These are phyloP conservation scores for Gynostemma pentaphyllum DNA, from an alignment of 306 rosid species.

Conservation along the genomic window DNA sequence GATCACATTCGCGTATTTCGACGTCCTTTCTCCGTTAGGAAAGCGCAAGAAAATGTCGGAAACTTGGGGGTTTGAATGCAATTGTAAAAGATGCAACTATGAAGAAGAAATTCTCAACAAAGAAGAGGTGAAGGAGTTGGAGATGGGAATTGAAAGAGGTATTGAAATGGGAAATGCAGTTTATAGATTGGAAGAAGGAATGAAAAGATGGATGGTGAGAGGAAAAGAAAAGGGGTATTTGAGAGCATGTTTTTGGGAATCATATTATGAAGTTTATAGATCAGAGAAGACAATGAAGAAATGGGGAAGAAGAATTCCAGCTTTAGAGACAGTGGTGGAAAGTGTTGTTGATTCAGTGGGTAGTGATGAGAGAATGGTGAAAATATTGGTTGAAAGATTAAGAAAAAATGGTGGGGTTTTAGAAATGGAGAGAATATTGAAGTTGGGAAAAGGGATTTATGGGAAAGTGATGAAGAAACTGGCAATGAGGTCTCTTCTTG, in stretches of 20 bases:
- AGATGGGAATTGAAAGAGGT: conserved; percentile 56
- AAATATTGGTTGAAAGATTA: conserved; percentile 32
- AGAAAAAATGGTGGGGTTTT: conserved; percentile 34
- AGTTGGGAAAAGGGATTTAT: conserved; percentile 54
- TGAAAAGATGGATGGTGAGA: conserved; percentile 57
- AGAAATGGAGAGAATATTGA: conserved; percentile 45
- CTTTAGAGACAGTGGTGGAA: conserved; percentile 30
- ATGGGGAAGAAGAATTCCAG: conserved; percentile 69
- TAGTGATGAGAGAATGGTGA: conserved; percentile 63
- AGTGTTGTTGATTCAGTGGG: conserved; percentile 54
- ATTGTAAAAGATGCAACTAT: conserved; percentile 67
- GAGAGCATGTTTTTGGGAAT: conserved; percentile 72
- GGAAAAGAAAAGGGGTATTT: conserved; percentile 57
- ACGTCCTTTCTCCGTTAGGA: conserved; percentile 30
- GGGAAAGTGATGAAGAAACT: conserved; percentile 64
- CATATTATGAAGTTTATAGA: conserved; percentile 35
- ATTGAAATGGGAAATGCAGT: conserved; percentile 44
- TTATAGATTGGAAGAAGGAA: conserved; percentile 56
- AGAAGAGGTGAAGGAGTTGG: conserved; percentile 53
- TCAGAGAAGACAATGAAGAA: conserved; percentile 47
- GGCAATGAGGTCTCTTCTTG: conserved; percentile 46
- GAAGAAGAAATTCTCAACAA: conserved; percentile 34
- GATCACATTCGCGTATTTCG: conserved; percentile 58
- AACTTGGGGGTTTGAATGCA: conserved; percentile 72
- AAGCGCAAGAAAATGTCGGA: conserved; percentile 45